These are phyloP conservation scores for Cnidoscolus chayamansa DNA, from an alignment of 441 rosid genomes.

Conservation along the genomic window DNA sequence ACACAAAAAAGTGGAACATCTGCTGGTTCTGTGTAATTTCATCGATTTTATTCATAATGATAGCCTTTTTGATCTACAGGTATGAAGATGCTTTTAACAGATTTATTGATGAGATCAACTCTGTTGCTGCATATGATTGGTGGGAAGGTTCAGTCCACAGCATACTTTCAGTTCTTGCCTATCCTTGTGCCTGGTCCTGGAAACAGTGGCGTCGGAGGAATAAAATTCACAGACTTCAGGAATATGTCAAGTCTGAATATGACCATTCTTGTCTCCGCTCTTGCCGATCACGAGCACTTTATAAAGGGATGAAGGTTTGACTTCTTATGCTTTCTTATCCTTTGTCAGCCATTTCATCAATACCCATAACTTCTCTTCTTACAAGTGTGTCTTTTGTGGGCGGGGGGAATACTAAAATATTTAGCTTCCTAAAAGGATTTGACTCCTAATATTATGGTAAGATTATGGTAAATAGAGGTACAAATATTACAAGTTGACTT, in stretches of 20 bases:
- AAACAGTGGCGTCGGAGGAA: conserved; percentile 91
- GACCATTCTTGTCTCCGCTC: conserved; percentile 99
- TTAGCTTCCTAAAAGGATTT: no score
- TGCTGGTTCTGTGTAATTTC: conserved; percentile 13
- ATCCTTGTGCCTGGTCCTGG: conserved; percentile 99
- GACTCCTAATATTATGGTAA: no score
- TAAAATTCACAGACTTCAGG: conserved; percentile 86
- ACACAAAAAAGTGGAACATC: conserved; percentile 11
- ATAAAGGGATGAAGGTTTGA: conserved; percentile 97
- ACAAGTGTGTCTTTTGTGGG: no score
- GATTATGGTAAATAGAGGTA: no score
- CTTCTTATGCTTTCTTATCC: conserved; percentile 17
- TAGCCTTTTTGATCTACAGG: conserved; percentile 42
- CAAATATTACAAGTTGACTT: no score
- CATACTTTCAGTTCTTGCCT: conserved; percentile 83
- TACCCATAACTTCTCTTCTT: neutral
- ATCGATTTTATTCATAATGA: conserved; percentile 25
- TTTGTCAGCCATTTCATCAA: conserved; percentile 8
- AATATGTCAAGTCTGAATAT: conserved; percentile 91
- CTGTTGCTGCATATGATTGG: conserved; percentile 97
- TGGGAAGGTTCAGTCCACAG: conserved; percentile 98
- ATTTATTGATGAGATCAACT: conserved; percentile 92
- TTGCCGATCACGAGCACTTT: conserved; percentile 95
- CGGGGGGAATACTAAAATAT: no score
- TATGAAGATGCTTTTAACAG: conserved; percentile 97